Base-by-base conservation (phyloP, 495 filamentous ascomycete species). In the Aspergillus ostianus region DNA sequence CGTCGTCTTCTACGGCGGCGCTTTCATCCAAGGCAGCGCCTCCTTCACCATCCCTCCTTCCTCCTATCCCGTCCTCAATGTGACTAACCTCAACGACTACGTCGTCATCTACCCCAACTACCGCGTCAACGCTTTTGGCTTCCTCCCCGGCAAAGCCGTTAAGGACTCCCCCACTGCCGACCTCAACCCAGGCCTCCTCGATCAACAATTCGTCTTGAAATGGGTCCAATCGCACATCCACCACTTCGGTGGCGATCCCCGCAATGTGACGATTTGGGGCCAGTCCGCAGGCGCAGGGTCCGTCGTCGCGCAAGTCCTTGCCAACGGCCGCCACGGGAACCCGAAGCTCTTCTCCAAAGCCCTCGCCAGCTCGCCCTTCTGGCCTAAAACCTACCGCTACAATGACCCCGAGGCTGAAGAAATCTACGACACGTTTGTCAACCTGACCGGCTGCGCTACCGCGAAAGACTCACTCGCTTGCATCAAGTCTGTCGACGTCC, bases 1-100 rank as follows among this genome's bases (percentile, higher is more conserved):
- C 2, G 78, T 85, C 4, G 78, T 77, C 23, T 87, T 86, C 60
- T 85, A 85, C 62, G 85, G 85, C 19, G 86, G 86, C 1, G 85
- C 72, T 0, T 88, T 85, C 67, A 84, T 88, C 48, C 73, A 85
- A 69, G 84, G 84, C 20, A 69, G 72, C 29, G 83, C 79, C 0
- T 77, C 72, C 0, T 80, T 86, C 64, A 69, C 62, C 4, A 70
- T 87, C 13, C 83, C 84, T 0, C 82, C 84, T 6, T 72, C 81
- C 8, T 77, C 73, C 8, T 87, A 83, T 63, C 85, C 84, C 1
- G 71, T 86, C 30, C 70, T 87, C 45, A 82, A 83, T 61, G 76
- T 69, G 13, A 78, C 72, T 19, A 63, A 62, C 2, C 55, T 67
- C 4, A 82, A 80, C 36, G 76, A 86, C 54, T 77, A 82, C 55